phyloP scores from a whole-genome alignment of 2,329 filamentous ascomycete genomes.

The Ploettnerulaceae sp. region DNA sequence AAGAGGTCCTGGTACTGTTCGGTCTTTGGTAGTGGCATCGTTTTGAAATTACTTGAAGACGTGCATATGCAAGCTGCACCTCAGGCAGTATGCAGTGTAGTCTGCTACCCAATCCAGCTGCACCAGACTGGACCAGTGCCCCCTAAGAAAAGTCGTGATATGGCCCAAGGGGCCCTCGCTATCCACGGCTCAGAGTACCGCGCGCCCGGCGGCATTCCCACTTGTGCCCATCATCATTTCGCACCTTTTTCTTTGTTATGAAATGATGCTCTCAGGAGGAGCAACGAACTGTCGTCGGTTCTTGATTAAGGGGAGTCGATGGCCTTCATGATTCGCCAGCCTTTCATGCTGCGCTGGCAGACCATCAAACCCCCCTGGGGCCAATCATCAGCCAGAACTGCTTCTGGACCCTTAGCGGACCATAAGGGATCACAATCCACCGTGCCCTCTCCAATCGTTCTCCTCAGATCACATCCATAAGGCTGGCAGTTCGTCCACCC shows the following conservation, averaged over 20 bases:
- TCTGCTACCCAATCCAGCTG: background rate
- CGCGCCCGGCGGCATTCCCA: background rate
- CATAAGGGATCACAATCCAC: background rate
- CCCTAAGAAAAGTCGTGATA: background rate
- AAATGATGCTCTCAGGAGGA: background rate
- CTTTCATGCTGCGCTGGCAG: slow-evolving; percentile 14
- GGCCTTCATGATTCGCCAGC: slow-evolving; percentile 12
- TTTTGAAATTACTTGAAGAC: slow-evolving; percentile 11
- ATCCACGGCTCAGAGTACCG: background rate
- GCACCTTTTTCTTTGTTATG: background rate
- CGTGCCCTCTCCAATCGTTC: slow-evolving; percentile 19
- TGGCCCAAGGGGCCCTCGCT: no score
- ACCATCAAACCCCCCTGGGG: background rate
- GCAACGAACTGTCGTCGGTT: background rate
- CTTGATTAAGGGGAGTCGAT: slow-evolving; percentile 13
- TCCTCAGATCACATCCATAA: slow-evolving; percentile 15
- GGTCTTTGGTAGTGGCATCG: background rate
- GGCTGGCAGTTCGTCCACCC: slow-evolving; percentile 20
- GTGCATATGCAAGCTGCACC: slow-evolving; percentile 13
- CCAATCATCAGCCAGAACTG: slow-evolving; percentile 17
- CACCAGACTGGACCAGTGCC: background rate
- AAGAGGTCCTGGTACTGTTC: no score
- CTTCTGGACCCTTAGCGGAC: slow-evolving; percentile 4
- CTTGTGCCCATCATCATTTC: background rate
- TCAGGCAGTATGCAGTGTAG: background rate